Evolutionary conservation across 176 grass and related monocot species (phyloP).

Genomic region (Puccinellia tenuiflora): DNA sequence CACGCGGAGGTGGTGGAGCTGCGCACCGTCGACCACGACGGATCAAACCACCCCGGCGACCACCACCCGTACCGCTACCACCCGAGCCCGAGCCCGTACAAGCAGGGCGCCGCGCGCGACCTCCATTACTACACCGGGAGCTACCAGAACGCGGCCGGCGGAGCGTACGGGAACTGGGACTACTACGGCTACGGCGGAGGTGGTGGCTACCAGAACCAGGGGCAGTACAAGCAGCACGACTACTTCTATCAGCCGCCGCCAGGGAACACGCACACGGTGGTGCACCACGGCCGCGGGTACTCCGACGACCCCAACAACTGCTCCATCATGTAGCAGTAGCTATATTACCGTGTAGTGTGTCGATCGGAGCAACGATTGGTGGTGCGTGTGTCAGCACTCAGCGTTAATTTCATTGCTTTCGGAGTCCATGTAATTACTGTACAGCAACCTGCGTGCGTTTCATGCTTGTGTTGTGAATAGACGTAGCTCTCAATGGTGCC

Average conservation of each 20-base stretch:
- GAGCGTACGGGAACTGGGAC: background rate
- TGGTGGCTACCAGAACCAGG: background rate
- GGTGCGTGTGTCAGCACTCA: background rate
- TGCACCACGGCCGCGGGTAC: constrained; percentile 37
- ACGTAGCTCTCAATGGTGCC: background rate
- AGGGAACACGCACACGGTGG: constrained; percentile 34
- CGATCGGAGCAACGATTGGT: background rate
- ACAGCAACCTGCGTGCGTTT: background rate
- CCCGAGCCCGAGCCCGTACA: constrained; percentile 31
- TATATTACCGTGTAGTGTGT: no score
- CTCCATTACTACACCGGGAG: constrained; percentile 11
- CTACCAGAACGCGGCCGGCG: background rate
- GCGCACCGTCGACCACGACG: constrained; percentile 25
- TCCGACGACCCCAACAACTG: constrained; percentile 25
- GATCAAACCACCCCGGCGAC: background rate
- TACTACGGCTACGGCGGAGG: background rate
- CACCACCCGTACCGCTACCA: constrained; percentile 37
- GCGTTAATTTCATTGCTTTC: background rate
- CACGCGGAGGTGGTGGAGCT: constrained; percentile 46
- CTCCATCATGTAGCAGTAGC: constrained; percentile 34
- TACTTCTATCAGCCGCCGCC: background rate
- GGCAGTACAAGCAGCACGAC: constrained; percentile 28
- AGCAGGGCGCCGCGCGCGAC: background rate
- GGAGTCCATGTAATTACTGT: background rate
- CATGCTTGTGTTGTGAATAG: background rate